These are phyloP conservation scores for Diacronema lutheri DNA, from an alignment of 78 protist genomes.

Conservation along the genomic window DNA sequence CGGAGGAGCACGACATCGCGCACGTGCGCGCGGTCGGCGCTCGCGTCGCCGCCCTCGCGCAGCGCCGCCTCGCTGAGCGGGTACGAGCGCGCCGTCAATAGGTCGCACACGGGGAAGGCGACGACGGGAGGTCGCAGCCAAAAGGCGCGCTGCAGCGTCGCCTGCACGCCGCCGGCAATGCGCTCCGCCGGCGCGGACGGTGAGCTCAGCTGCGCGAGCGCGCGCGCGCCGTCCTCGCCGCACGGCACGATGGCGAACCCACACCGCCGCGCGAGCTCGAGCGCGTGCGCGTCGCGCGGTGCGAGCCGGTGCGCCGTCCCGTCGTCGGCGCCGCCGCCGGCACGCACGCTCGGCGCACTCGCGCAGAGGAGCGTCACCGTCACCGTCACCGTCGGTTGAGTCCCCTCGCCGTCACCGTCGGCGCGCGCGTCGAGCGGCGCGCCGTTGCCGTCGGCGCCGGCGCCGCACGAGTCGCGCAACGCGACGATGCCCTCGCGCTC, in stretches of 20 bases:
- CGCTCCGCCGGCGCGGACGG: not conserved
- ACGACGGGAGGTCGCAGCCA: slow-evolving; percentile 11
- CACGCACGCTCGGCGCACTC: no score
- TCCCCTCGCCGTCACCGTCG: not conserved
- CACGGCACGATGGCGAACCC: not conserved
- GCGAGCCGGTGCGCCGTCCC: no score
- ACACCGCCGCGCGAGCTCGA: no score
- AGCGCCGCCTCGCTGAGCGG: not conserved
- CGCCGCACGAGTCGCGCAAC: slow-evolving; percentile 18
- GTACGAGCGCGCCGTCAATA: not conserved
- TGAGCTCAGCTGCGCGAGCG: not conserved
- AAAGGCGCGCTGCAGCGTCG: not conserved
- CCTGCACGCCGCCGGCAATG: not conserved
- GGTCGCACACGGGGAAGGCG: slow-evolving; percentile 15
- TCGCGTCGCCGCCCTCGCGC: slow-evolving; percentile 18
- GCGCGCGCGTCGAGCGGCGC: not conserved
- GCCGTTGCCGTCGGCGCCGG: not conserved
- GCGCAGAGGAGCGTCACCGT: no score
- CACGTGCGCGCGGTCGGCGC: slow-evolving; percentile 21
- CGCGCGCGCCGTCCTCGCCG: not conserved
- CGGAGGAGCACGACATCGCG: slow-evolving; percentile 58
- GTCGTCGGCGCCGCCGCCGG: no score
- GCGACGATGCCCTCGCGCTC: not conserved
- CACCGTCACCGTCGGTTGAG: not conserved
- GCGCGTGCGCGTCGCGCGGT: not conserved